phyloP scores from a whole-genome alignment of 306 rosid species.

The Begonia fuchsioides region DNA sequence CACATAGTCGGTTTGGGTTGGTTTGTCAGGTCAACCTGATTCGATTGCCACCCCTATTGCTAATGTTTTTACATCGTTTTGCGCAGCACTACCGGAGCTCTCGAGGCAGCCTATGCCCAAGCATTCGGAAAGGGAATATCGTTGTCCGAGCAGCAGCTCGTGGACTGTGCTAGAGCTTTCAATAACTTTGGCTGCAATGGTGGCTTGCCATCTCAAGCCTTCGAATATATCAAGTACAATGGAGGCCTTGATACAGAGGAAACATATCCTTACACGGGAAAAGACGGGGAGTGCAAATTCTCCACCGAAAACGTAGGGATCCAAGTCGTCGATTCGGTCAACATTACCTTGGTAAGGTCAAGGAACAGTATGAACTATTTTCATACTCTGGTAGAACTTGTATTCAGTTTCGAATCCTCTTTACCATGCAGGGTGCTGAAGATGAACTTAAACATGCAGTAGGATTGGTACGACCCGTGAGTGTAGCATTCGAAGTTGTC shows the following conservation, averaged over 20 bases:
- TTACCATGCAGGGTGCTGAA: slow-evolving; percentile 65
- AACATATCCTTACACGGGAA: slow-evolving; percentile 68
- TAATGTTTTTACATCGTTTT: no score
- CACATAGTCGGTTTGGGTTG: no score
- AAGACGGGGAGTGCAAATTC: slow-evolving; percentile 46
- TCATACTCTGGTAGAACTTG: background rate
- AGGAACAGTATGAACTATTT: background rate
- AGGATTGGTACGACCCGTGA: slow-evolving; percentile 78
- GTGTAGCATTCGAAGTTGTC: slow-evolving; percentile 75
- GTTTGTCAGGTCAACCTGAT: no score
- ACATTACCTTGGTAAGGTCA: slow-evolving; percentile 59
- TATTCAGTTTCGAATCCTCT: background rate
- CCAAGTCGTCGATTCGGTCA: slow-evolving; percentile 50
- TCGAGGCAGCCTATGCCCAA: slow-evolving; percentile 81
- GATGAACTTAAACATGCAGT: slow-evolving; percentile 84
- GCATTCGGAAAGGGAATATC: slow-evolving; percentile 52
- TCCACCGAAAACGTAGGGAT: slow-evolving; percentile 47
- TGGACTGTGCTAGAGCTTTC: slow-evolving; percentile 84
- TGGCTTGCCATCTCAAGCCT: slow-evolving; percentile 96
- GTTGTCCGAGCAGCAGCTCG: slow-evolving; percentile 95
- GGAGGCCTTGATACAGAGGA: slow-evolving; percentile 87
- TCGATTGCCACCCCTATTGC: no score
- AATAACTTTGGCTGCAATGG: slow-evolving; percentile 83
- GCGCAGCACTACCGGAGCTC: slow-evolving; percentile 87
- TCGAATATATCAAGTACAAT: slow-evolving; percentile 76